Evolutionary conservation across 1,284 basidiomycete genomes (phyloP), one percentile per base, ranked within the genome.

Genomic region (Moniliophthora roreri): DNA sequence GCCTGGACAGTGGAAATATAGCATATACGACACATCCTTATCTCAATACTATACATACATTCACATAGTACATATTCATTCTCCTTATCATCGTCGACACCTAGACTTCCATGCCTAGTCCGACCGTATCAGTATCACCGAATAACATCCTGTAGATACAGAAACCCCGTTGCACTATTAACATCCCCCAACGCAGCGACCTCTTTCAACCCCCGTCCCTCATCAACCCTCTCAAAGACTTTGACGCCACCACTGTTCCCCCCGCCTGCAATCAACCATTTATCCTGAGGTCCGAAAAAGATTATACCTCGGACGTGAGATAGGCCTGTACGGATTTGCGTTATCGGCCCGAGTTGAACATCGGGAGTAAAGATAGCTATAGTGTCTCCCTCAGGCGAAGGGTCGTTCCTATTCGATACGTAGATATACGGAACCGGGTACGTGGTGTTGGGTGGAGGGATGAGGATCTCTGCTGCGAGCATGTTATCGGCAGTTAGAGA

Each of bases 351-450:
- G 1, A 79, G 69, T 11, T 66, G 67, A 34, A 66, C 66, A 6
- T 68, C 67, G 39, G 79, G 69, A 2, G 73, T 69, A 63, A 84
- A 85, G 10, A 87, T 76, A 7, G 83, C 75, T 44, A 88, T 79
- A 28, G 77, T 77, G 62, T 88, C 86, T 11, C 86, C 85, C 44
- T 76, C 77, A 0, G 77, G 71, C 20, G 77, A 75, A 4, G 82
- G 80, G 58, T 85, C 80, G 57, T 87, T 84, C 28, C 85, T 73
- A 63, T 87, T 87, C 0, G 85, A 84, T 4, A 78, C 66, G 58
- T 87, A 87, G 15, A 87, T 67, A 59, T 80, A 80, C 1, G 77
- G 69, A 1, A 63, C 69, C 1, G 76, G 69, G 64, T 74, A 81
- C 4, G 69, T 62, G 2, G 63, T 32, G 51, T 76, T 79, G 13